Base-by-base conservation (phyloP, 2,329 filamentous ascomycete species). In the Clonostachys rosea region DNA sequence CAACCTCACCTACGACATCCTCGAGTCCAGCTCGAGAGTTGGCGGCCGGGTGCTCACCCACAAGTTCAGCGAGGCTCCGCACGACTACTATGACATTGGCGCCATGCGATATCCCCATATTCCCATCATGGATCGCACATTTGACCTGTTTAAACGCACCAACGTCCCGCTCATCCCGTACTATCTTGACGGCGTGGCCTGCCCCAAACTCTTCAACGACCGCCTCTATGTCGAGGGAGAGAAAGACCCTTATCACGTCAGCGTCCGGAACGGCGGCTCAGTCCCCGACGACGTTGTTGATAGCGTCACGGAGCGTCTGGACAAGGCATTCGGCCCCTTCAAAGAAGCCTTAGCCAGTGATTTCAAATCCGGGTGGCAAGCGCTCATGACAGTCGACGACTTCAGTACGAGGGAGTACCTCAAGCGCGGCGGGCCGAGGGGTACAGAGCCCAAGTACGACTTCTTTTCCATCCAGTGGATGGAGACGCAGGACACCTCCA, bases 21-120 rank as follows among this genome's bases (percentile, higher is more conserved):
- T 69, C 3, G 67, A 71, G 48, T 58, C 62, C 13, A 54, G 51
- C 24, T 48, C 57, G 2, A 53, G 63, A 12, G 49, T 63, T 16
- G 67, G 67, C 37, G 66, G 67, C 5, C 54, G 66, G 12, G 36
- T 65, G 5, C 66, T 57, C 42, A 68, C 67, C 1, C 54, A 68
- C 47, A 36, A 56, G 12, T 68, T 70, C 45, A 54, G 47, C 41
- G 43, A 59, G 2, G 44, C 48, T 7, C 10, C 45, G 40, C 62
- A 67, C 44, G 58, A 68, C 49, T 71, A 71, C 50, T 69, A 68
- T 45, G 68, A 71, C 49, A 52, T 70, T 34, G 68, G 67, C 1
- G 67, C 68, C 5, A 70, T 70, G 67, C 52, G 68, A 14, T 67
- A 60, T 47, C 67, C 67, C 1, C 36, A 64, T 5, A 67, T 58